Conservation (phyloP, 371 early-diverging fungal species). For the Syncephalis fuscata region DNA sequence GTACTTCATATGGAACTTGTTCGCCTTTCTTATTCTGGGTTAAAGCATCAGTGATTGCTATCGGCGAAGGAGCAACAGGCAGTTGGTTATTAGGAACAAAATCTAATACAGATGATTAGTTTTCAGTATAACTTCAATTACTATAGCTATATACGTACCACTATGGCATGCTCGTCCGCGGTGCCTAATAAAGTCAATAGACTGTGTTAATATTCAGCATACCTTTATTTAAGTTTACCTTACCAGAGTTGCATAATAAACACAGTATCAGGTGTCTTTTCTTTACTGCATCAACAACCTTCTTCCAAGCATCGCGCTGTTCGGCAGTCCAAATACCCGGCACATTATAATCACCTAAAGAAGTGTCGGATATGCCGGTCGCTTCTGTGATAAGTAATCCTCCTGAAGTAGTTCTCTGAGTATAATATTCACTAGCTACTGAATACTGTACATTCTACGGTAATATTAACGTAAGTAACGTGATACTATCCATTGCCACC, state of each 20-base stretch:
- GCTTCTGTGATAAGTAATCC: conserved; percentile 68
- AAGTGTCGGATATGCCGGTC: conserved; percentile 48
- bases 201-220: too few species aligned
- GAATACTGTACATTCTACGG: conserved; percentile 18
- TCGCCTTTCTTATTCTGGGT: conserved; percentile 13
- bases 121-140: neutral
- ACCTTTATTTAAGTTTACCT: too few species aligned
- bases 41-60: conserved; percentile 31
- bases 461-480: too few species aligned
- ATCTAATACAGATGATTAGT: too few species aligned
- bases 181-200: too few species aligned
- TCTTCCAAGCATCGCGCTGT: conserved; percentile 39
- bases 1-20: conserved; percentile 7
- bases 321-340: conserved; percentile 61
- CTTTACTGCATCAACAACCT: conserved; percentile 40
- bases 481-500: too few species aligned
- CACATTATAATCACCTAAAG: conserved; percentile 56
- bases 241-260: conserved; percentile 62
- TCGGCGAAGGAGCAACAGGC: conserved; percentile 10
- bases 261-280: conserved; percentile 22
- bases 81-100: conserved; percentile 7
- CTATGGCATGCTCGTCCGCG: conserved; percentile 34
- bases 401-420: conserved; percentile 30
- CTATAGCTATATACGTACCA: too few species aligned
- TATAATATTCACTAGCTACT: conserved; percentile 27